Evolutionary conservation across 75 land plant species (phyloP), one percentile per base, ranked within the genome.

Genomic region (Cryptomeria japonica): DNA sequence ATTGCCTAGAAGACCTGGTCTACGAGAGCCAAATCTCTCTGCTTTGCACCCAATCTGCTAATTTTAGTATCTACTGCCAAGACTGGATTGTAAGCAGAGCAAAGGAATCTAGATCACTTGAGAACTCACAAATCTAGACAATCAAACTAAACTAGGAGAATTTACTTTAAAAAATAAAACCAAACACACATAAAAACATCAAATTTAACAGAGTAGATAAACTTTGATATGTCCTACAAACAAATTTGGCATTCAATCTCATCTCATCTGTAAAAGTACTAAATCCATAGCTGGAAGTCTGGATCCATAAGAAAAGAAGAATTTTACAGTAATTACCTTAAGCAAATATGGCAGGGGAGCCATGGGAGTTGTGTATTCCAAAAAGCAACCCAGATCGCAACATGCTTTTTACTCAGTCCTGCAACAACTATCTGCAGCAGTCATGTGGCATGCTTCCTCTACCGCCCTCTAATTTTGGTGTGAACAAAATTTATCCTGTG

Each of bases 351-450:
- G 93, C 28, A 91, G 89, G 18, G 89, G 93, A n/a, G 91, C 93
- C 2, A 91, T 85, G 13, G 96, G 96, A 14, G 91, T 90, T 9
- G 93, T 90, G 36, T 92, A 86, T 78, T 88, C 86, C 90, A 95
- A 53, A 49, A 95, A 95, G 86, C 93, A 87, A 36, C 92, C 92
- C 22, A 95, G 84, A 83, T 95, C 93, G 80, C 93, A 80, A 80
- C 53, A 83, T 31, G 55, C 36, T 15, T 55, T 19, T 51, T 77
- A 42, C 76, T 10, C 14, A 32, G 37, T 32, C 76, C 36, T 32
- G 36, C 76, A 73, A 73, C 37, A 73, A 73, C 36, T 31, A 61
- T 61, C 68, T 61, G 28, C 68, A 25, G 68, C 7, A 25, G 28
- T n/a, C 22, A 22, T 61, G n/a, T 6, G 68, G 68, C 6, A 6